Evolutionary conservation across 2,329 filamentous ascomycete species (phyloP).

Genomic region (Aspergillus clavatus): DNA sequence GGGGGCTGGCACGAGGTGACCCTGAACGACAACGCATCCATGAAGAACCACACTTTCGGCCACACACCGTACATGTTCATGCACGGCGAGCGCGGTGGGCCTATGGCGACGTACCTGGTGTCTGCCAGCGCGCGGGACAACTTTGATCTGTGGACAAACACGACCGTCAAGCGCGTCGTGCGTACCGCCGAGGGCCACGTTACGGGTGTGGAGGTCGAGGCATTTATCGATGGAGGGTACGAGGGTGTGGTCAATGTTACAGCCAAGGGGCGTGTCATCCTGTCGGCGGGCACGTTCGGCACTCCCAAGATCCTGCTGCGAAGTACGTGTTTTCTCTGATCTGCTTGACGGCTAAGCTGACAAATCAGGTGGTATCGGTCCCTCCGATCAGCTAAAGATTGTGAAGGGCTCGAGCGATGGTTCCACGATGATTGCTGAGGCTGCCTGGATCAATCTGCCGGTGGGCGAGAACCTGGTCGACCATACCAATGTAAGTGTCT

Average conservation of each 20-base stretch:
- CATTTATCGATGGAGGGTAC: conserved; percentile 8
- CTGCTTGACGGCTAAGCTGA: neutral
- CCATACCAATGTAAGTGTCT: conserved; percentile 5
- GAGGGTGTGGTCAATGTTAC: conserved; percentile 7
- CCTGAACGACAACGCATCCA: conserved; percentile 1
- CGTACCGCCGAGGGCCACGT: neutral
- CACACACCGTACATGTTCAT: conserved; percentile 9
- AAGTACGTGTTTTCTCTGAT: conserved; percentile 3
- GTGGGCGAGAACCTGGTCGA: conserved; percentile 7
- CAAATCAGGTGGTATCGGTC: conserved; percentile 10
- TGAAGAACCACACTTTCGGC: conserved; percentile 7
- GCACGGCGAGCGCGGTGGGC: conserved; percentile 7
- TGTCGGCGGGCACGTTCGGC: conserved; percentile 7
- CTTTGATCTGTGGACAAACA: conserved; percentile 7
- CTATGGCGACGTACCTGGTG: conserved; percentile 8
- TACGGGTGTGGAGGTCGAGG: conserved; percentile 9
- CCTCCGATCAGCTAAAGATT: conserved; percentile 3
- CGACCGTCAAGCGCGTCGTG: conserved; percentile 6
- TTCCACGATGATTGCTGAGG: conserved; percentile 5
- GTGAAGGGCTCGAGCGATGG: conserved; percentile 9
- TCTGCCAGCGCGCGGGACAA: conserved; percentile 5
- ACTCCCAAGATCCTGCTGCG: conserved; percentile 6
- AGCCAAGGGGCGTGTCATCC: conserved; percentile 3
- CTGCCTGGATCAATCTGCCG: conserved; percentile 7
- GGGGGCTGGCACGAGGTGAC: conserved; percentile 1